These are phyloP conservation scores for Bromus sterilis DNA, from an alignment of 176 grass and related monocot genomes.

Conservation along the genomic window DNA sequence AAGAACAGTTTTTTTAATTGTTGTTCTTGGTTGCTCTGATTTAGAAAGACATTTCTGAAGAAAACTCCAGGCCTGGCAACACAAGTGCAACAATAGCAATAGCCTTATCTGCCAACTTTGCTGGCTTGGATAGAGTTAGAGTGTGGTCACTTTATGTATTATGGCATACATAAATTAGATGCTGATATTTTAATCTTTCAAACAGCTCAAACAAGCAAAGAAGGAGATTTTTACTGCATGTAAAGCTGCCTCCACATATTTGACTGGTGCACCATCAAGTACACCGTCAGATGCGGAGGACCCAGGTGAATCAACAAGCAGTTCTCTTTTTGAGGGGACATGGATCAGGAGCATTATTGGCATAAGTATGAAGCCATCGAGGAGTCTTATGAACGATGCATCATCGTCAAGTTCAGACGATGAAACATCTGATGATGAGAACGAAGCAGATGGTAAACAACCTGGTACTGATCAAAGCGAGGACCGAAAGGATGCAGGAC, in stretches of 20 bases:
- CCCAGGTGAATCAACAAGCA: conserved; percentile 11
- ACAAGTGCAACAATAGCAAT: neutral
- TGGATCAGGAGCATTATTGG: conserved; percentile 34
- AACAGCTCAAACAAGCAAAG: conserved; percentile 55
- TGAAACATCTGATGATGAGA: conserved; percentile 20
- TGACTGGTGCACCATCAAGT: conserved; percentile 25
- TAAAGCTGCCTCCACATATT: conserved; percentile 40
- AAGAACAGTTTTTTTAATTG: neutral
- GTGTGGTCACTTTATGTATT: neutral
- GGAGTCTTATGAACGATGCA: neutral
- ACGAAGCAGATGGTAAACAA: neutral
- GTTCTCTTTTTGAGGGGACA: conserved; percentile 16
- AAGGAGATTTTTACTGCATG: conserved; percentile 44
- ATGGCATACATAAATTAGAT: neutral
- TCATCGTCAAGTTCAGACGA: conserved; percentile 20
- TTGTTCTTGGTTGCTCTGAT: neutral
- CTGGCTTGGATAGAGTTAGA: neutral
- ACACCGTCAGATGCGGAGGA: conserved; percentile 17
- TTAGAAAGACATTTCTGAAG: conserved; percentile 4
- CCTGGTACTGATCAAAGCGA: neutral
- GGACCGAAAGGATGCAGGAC: neutral
- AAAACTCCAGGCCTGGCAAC: neutral
- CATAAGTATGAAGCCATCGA: conserved; percentile 40
- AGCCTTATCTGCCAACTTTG: neutral
- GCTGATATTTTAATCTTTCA: neutral